phyloP scores from a whole-genome alignment of 352 stramenopile genomes.

The Albugo laibachii region DNA sequence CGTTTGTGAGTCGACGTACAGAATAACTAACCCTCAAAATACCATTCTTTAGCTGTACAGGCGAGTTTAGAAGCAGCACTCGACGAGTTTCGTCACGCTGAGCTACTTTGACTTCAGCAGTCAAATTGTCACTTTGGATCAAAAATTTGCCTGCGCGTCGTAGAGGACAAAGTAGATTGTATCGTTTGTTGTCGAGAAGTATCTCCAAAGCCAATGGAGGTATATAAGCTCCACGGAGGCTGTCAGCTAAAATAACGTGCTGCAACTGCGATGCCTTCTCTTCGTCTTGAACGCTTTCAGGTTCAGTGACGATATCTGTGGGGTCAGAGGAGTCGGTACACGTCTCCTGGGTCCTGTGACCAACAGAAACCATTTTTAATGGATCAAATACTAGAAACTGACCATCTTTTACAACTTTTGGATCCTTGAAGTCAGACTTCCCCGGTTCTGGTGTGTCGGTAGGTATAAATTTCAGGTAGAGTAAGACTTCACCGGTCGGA shows the following conservation, averaged over 20 bases:
- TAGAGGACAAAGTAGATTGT: slow-evolving; percentile 64
- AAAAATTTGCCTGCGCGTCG: slow-evolving; percentile 74
- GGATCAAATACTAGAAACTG: slow-evolving; percentile 78
- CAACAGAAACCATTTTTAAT: slow-evolving; percentile 39
- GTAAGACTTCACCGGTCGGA: slow-evolving; percentile 67
- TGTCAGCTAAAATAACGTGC: slow-evolving; percentile 51
- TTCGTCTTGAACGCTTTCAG: slow-evolving; percentile 1
- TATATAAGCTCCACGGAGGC: slow-evolving; percentile 60
- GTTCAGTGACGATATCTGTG: slow-evolving; percentile 5
- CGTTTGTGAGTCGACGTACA: neutral
- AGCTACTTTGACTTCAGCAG: slow-evolving; percentile 77
- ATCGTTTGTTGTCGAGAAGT: slow-evolving; percentile 36
- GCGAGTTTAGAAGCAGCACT: slow-evolving; percentile 68
- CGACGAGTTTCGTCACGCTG: slow-evolving; percentile 69
- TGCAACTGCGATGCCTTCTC: slow-evolving; percentile 17
- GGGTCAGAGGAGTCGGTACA: slow-evolving; percentile 15
- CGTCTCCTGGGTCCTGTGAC: neutral
- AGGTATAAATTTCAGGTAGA: slow-evolving; percentile 60
- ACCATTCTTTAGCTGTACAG: slow-evolving; percentile 78
- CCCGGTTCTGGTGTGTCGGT: slow-evolving; percentile 3
- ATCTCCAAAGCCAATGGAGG: slow-evolving; percentile 72
- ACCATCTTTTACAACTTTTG: slow-evolving; percentile 56
- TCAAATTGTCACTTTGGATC: slow-evolving; percentile 66
- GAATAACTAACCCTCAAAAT: slow-evolving; percentile 7
- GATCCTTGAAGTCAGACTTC: slow-evolving; percentile 11